Evolutionary conservation across 208 protist species (phyloP), one percentile per base, ranked within the genome.

Genomic region (Strigomonas culicis): DNA sequence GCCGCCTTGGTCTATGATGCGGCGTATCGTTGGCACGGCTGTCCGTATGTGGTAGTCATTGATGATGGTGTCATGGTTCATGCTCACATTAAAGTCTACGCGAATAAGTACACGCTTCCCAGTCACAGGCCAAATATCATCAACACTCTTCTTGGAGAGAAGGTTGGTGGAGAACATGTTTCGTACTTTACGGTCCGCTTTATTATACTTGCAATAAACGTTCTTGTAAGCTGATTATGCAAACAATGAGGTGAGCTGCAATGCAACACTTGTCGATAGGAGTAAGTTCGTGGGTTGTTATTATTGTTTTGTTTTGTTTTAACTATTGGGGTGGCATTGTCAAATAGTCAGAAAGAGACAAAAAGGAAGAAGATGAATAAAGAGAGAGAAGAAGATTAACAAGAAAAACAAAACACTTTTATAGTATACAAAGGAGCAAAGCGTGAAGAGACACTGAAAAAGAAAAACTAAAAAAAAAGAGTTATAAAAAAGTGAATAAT

Each of bases 11-110:
- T 98, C 97, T 10, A 98, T 75, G 41, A 97, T 82, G 47, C 98
- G 93, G 15, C 95, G 82, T 53, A 99, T 96, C 0, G 98, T 99
- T 15, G 98, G 97, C 36, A 99, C 59, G 13, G 97, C 79, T 7
- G 86, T 76, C n/a, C 87, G 94, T 55, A 99, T 99, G 67, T 97
- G 83, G 49, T 93, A 93, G 65, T 94, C 89, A 63, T 98, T 98
- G 24, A 87, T 90, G 52, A 99, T 98, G 11, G 59, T 75, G 24
- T 92, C 93, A 41, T 97, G 80, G 34, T 88, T 66, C 8, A 98
- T 74, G 19, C 97, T 97, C 19, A 99, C 97, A 72, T 99, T 99
- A 66, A 98, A 99, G 69, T 99, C 98, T 11, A 98, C 96, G 53
- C 98, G 89, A 30, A 91, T 74, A 1, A 99, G 76, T 10, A 98